Evolutionary conservation across 2,329 filamentous ascomycete species (phyloP).

Genomic region (Aspergillus phoenicis): DNA sequence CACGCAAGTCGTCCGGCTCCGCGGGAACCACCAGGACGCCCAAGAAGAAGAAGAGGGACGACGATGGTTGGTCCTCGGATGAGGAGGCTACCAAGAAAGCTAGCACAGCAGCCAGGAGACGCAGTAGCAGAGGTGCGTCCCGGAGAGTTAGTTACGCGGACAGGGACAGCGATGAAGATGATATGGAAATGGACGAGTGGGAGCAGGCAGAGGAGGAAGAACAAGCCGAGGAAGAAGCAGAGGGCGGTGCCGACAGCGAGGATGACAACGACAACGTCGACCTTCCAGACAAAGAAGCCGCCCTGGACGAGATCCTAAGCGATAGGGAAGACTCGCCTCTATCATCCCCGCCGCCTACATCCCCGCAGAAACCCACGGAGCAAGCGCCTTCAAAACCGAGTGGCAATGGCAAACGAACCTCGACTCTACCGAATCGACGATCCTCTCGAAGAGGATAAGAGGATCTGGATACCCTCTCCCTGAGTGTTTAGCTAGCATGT

Average conservation of each 20-base stretch:
- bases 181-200: conserved; percentile 46
- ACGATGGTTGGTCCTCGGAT: conserved; percentile 46
- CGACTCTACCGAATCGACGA: conserved; percentile 22
- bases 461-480: not conserved
- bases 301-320: not conserved
- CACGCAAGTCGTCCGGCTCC: conserved; percentile 40
- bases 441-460: conserved; percentile 24
- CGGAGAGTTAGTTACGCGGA: conserved; percentile 48
- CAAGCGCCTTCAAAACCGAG: not conserved
- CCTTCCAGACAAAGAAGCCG: conserved; percentile 6
- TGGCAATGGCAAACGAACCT: conserved; percentile 18
- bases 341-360: conserved; percentile 13
- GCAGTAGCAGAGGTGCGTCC: conserved; percentile 41
- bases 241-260: conserved; percentile 24
- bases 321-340: conserved; percentile 11
- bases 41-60: conserved; percentile 42
- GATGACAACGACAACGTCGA: conserved; percentile 19
- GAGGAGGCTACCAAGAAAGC: conserved; percentile 43
- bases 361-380: conserved; percentile 14
- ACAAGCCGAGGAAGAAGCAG: conserved; percentile 28
- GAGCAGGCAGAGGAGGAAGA: conserved; percentile 25
- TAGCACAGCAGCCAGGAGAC: conserved; percentile 37
- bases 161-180: conserved; percentile 48
- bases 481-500: not conserved
- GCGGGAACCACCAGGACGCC: conserved; percentile 33